phyloP scores from a whole-genome alignment of 495 filamentous ascomycete genomes.

The Aspergillus bertholletiae region DNA sequence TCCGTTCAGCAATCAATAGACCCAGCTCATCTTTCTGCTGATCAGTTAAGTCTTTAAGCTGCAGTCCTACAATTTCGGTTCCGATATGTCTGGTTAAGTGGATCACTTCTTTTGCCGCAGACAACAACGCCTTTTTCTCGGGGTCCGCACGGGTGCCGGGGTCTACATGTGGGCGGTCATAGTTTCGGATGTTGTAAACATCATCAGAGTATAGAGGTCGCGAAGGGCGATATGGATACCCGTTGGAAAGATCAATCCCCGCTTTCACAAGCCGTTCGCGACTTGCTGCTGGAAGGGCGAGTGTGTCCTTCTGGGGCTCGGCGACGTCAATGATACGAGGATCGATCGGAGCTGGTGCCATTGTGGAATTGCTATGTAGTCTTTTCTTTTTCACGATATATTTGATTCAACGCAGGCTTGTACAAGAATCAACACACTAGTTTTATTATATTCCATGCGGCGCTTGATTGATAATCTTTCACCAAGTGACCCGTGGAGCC shows the following conservation, averaged over 20 bases:
- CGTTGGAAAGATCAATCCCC: constrained; percentile 59
- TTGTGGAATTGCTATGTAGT: constrained; percentile 7
- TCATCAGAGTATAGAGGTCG: constrained; percentile 65
- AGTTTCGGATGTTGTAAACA: constrained; percentile 57
- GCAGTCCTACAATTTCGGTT: constrained; percentile 67
- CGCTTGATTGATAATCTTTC: background rate
- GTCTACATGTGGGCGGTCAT: constrained; percentile 56
- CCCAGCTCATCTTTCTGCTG: constrained; percentile 70
- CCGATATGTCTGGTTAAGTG: constrained; percentile 65
- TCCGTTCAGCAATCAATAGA: constrained; percentile 66
- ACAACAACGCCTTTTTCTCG: constrained; percentile 60
- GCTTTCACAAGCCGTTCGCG: constrained; percentile 57
- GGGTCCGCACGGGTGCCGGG: constrained; percentile 64
- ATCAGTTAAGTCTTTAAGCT: constrained; percentile 64
- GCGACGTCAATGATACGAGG: constrained; percentile 57
- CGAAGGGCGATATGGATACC: constrained; percentile 65
- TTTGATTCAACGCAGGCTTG: constrained; percentile 18
- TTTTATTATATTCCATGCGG: background rate
- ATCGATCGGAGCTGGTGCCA: constrained; percentile 51
- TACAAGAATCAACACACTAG: background rate
- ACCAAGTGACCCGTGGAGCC: background rate
- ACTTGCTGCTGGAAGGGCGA: constrained; percentile 51
- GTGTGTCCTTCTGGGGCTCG: constrained; percentile 57
- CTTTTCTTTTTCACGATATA: background rate
- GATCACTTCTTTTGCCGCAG: constrained; percentile 63